Evolutionary conservation across 148 eudicot species (phyloP).

Genomic region (Vaccinium vitisidaea): DNA sequence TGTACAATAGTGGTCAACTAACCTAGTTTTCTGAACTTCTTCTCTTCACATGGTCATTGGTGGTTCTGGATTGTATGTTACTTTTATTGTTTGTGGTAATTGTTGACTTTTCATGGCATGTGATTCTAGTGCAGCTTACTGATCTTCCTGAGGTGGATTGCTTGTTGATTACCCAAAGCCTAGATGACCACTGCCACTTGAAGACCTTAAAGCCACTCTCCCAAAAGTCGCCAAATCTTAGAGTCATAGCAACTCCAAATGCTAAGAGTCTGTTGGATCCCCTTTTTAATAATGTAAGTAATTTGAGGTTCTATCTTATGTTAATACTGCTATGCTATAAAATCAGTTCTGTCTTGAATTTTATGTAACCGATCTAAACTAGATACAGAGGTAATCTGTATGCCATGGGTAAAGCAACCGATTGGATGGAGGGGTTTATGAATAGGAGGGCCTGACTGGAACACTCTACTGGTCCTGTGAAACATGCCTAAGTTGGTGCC

Average conservation of each 20-base stretch:
- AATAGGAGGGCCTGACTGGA: background rate
- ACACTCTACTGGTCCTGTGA: background rate
- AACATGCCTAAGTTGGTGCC: background rate
- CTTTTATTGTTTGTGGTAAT: background rate
- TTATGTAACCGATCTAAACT: background rate
- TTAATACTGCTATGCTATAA: background rate
- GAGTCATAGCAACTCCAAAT: conserved; percentile 87
- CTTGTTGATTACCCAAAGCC: conserved; percentile 88
- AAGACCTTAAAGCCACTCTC: conserved; percentile 86
- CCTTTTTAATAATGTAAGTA: conserved; percentile 69
- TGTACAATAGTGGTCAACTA: background rate
- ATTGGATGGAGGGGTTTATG: background rate
- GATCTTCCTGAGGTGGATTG: conserved; percentile 89
- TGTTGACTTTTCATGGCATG: conserved; percentile 15
- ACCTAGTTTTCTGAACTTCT: background rate
- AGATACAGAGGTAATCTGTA: background rate
- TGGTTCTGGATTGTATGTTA: background rate
- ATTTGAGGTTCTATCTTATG: background rate
- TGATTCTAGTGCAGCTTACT: conserved; percentile 60
- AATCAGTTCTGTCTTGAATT: background rate
- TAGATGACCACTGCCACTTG: conserved; percentile 95
- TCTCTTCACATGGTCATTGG: background rate
- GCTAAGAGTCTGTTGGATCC: conserved; percentile 73
- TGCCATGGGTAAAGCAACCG: background rate
- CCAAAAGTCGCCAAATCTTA: conserved; percentile 60